Percentiles rank a stretch among this genome's conserved stretches.
Evolutionary conservation across 345 rosid genomes (phyloP).

Genomic region (Eucalyptus leucophloia): DNA sequence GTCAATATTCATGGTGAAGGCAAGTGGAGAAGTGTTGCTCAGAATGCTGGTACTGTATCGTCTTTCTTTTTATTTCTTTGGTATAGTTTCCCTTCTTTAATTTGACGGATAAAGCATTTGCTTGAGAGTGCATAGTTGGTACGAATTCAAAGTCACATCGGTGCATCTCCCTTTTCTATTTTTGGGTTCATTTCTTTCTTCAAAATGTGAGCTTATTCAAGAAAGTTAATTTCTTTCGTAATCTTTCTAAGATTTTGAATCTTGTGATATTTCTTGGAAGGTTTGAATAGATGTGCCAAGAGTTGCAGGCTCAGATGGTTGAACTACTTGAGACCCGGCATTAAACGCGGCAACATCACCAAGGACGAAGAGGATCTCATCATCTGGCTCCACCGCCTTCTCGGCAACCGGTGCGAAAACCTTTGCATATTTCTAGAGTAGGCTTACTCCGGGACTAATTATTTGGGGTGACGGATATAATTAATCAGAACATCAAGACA

Average conservation of each 20-base stretch:
- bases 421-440: neutral
- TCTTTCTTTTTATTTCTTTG: neutral
- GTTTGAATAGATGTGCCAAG: constrained; percentile 1
- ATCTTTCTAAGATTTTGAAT: neutral
- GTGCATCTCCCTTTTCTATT: neutral
- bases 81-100: neutral
- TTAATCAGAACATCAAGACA: neutral
- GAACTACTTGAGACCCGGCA: neutral
- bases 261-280: neutral
- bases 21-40: neutral
- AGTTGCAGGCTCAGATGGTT: constrained; percentile 3
- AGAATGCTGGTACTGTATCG: neutral
- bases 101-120: neutral
- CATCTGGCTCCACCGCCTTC: neutral
- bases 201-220: neutral
- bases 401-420: neutral
- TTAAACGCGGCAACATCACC: neutral
- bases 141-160: neutral
- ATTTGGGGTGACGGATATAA: neutral
- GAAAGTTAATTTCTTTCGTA: neutral
- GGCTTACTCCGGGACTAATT: neutral
- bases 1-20: neutral
- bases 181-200: neutral
- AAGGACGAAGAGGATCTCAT: constrained; percentile 1
- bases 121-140: neutral